A percentile compares a stretch with the other conserved stretches of the same genome.
Evolutionary conservation across 306 rosid genomes (phyloP).

Genomic region (cucumber (Cucumis sativus)): Cucumber_9930_V3 NC_026655.2:21719501-21720000

Average conservation of each 20-base stretch:
- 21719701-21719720: constrained; percentile 91
- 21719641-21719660: constrained; percentile 36
- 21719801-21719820: constrained; percentile 51
- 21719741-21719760: constrained; percentile 55
- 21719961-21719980: constrained; percentile 64
- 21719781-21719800: constrained; percentile 59
- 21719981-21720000: constrained; percentile 38
- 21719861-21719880: constrained; percentile 36
- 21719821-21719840: constrained; percentile 49
- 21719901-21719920: constrained; percentile 56
- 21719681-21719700: constrained; percentile 85
- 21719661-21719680: constrained; percentile 84
- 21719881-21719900: constrained; percentile 45
- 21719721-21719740: constrained; percentile 79
- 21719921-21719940: constrained; percentile 77
- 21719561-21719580: constrained; percentile 11
- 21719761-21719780: constrained; percentile 66
- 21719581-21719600: not conserved
- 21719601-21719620: constrained; percentile 29
- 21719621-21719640: constrained; percentile 27
- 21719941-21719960: constrained; percentile 72
- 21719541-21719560: not conserved
- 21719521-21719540: not conserved
- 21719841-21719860: constrained; percentile 67
- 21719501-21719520: constrained; percentile 6